Conservation (phyloP, 257 asterid species). For the Schizonepeta tenuifolia region DNA sequence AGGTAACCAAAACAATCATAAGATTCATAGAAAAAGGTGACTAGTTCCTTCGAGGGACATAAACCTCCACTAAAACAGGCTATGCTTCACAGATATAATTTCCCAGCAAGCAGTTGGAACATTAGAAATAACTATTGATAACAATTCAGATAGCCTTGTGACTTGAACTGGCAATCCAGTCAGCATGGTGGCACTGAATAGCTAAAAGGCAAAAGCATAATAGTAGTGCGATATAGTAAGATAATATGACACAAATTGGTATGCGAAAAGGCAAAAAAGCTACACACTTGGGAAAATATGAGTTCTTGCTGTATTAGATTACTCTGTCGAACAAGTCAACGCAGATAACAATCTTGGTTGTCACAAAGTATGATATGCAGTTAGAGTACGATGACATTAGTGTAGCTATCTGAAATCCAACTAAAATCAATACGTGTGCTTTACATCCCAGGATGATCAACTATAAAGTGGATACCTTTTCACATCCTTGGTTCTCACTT, state of each 20-base stretch:
- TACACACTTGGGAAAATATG: background rate
- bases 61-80: background rate
- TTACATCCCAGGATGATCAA: background rate
- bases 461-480: background rate
- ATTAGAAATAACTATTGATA: background rate
- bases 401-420: background rate
- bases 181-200: background rate
- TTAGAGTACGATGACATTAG: background rate
- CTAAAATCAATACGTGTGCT: background rate
- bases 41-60: background rate
- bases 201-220: conserved; percentile 3
- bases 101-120: background rate
- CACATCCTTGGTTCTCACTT: background rate
- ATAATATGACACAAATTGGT: background rate
- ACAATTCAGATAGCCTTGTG: background rate
- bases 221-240: background rate
- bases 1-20: background rate
- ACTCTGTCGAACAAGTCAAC: background rate
- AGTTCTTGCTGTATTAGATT: background rate
- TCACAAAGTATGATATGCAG: background rate
- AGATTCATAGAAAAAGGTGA: background rate
- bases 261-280: background rate
- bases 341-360: background rate
- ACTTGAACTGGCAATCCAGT: background rate
- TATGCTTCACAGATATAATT: background rate